Conservation (phyloP, 2,329 filamentous ascomycete species). For the Ascocoryne sarcoides region DNA sequence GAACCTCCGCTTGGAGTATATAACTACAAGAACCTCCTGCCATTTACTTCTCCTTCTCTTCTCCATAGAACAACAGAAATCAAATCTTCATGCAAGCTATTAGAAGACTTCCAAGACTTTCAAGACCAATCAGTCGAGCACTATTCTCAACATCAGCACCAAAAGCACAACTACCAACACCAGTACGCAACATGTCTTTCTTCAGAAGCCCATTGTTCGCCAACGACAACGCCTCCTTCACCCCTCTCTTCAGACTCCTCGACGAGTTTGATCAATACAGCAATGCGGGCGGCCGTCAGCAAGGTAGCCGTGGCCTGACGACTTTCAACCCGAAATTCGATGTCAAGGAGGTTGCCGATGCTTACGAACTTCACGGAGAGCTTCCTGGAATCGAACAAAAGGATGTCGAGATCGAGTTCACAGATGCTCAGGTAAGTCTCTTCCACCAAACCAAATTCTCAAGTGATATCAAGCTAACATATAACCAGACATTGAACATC, state of each 20-base stretch:
- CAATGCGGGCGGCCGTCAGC: conserved; percentile 5
- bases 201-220: conserved; percentile 39
- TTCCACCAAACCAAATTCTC: too few species aligned
- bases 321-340: conserved; percentile 73
- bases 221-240: conserved; percentile 39
- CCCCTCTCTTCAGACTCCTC: conserved; percentile 54
- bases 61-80: conserved; percentile 11
- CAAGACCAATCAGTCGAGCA: conserved; percentile 8
- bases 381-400: conserved; percentile 68
- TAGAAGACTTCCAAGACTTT: conserved; percentile 14
- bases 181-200: conserved; percentile 46
- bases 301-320: conserved; percentile 17
- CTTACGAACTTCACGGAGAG: conserved; percentile 73
- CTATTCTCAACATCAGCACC: conserved; percentile 22
- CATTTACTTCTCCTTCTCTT: conserved; percentile 1
- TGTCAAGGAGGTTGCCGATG: conserved; percentile 57
- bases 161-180: neutral
- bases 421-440: neutral
- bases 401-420: conserved; percentile 67
- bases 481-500: conserved; percentile 63
- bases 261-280: conserved; percentile 53
- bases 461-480: conserved; percentile 35
- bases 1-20: conserved; percentile 12
- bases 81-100: conserved; percentile 19
- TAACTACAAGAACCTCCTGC: conserved; percentile 5